Evolutionary conservation across 2,329 filamentous ascomycete species (phyloP).

Genomic region (Monosporascus sp.): DNA sequence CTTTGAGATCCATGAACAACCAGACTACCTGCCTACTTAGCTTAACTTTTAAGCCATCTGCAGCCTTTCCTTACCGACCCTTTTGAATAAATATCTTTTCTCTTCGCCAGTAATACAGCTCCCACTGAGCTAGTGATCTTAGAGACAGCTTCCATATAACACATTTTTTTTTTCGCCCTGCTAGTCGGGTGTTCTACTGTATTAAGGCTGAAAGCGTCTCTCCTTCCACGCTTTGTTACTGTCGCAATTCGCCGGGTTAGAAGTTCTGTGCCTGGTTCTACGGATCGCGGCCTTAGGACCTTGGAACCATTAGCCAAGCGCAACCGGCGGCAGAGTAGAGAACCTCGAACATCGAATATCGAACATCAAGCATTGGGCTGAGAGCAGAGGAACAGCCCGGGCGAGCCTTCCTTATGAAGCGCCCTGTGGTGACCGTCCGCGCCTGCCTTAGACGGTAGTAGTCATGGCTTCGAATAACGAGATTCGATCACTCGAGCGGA

Average conservation of each 20-base stretch:
- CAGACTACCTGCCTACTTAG: neutral
- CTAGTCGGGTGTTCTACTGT: too few species aligned
- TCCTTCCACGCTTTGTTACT: too few species aligned
- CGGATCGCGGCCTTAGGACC: too few species aligned
- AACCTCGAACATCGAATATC: neutral
- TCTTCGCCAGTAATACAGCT: too few species aligned
- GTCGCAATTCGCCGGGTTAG: too few species aligned
- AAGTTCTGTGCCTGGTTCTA: too few species aligned
- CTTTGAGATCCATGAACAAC: neutral
- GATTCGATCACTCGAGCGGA: slow-evolving; percentile 38
- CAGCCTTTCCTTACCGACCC: neutral
- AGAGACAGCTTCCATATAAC: too few species aligned
- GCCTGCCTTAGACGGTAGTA: slow-evolving; percentile 18
- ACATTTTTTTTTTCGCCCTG: too few species aligned
- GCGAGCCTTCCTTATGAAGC: slow-evolving; percentile 23
- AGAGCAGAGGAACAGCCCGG: slow-evolving; percentile 1
- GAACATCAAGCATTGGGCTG: neutral
- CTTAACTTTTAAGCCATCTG: neutral
- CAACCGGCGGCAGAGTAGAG: neutral
- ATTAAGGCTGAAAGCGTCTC: too few species aligned
- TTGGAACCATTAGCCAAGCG: neutral
- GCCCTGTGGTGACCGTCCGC: slow-evolving; percentile 10
- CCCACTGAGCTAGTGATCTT: too few species aligned
- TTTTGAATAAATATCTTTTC: too few species aligned
- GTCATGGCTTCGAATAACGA: slow-evolving; percentile 30